Base-by-base conservation (phyloP, 257 asterid genomes). In the Scutellaria barbata region DNA sequence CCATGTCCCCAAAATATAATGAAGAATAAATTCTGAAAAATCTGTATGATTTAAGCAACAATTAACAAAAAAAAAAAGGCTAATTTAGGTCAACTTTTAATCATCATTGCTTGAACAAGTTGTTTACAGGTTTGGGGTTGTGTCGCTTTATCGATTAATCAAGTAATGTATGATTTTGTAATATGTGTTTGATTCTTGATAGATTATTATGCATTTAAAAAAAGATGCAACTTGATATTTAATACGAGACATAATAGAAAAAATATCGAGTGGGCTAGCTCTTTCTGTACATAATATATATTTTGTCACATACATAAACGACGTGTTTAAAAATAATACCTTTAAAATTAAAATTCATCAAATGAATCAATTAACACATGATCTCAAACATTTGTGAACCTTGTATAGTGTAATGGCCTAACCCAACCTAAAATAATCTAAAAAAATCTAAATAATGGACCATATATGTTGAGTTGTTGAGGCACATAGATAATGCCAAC, bases 391-490 rank as follows among this genome's bases (percentile, higher is more conserved):
- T 30, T 30, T 30, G 35, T 30, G 35, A 5, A 4, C 35, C 35
- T 30, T 30, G 4, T 30, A 30, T 30, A 30, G 35, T 30, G 35
- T 8, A 51, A 16, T 30, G 39, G 41, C 18, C 69, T 56, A 48
- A 48, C 17, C 39, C 48, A 67, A 47, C 18, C 10, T 22, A 65
- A 37, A 47, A 58, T 45, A 33, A 30, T 3, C 37, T n/a, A 45
- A 3, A 17, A 4, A 56, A 10, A 7, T 0, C 17, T 7, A 66
- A 14, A 67, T 16, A 45, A 18, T 25, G 73, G 52, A 22, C 40
- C 74, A 50, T 65, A 56, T 57, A 56, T 57, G 22, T 16, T 37
- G 10, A 50, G 81, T 77, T 30, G 81, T 77, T 66, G 77, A 71
- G 81, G 74, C 69, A 65, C 70, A 71, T 46, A 43, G 48, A 56